Conservation (phyloP, 1,284 basidiomycete genomes). For the Cryptococcus wingfieldii region DNA sequence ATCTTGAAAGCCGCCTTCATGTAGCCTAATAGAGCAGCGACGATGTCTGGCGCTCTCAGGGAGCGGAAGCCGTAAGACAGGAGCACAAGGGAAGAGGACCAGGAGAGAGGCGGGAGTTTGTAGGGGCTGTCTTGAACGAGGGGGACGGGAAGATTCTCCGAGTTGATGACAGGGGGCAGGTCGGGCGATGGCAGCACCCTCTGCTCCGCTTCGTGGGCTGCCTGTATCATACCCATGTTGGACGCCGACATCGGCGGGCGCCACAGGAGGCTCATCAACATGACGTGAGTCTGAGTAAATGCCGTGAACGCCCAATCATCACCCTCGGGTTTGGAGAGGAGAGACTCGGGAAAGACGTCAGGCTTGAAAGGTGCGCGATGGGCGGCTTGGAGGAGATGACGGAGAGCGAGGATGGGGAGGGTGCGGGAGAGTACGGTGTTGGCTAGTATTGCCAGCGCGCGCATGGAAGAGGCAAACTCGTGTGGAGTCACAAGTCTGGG, state of each 20-base stretch:
- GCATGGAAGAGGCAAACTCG: constrained; percentile 36
- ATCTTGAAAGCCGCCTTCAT: constrained; percentile 25
- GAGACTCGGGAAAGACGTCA: constrained; percentile 37
- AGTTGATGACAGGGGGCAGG: background rate
- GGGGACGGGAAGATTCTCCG: background rate
- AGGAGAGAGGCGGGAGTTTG: constrained; percentile 33
- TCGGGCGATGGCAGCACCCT: background rate
- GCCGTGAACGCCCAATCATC: constrained; percentile 42
- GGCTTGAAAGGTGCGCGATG: constrained; percentile 29
- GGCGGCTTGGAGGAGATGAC: constrained; percentile 33
- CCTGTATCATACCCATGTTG: constrained; percentile 14
- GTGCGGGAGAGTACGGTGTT: constrained; percentile 47
- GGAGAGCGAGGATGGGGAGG: constrained; percentile 38
- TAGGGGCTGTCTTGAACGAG: constrained; percentile 15
- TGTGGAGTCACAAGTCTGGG: constrained; percentile 15
- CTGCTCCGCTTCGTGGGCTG: constrained; percentile 7
- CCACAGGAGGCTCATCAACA: constrained; percentile 43
- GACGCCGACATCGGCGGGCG: constrained; percentile 39
- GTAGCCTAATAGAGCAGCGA: constrained; percentile 31
- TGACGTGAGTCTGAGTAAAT: constrained; percentile 45
- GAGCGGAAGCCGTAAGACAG: constrained; percentile 32
- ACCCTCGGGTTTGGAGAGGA: constrained; percentile 1
- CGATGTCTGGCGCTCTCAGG: constrained; percentile 20
- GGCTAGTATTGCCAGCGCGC: constrained; percentile 45
- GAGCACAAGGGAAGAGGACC: constrained; percentile 33